Conservation (phyloP, 2,329 filamentous ascomycete genomes). For the Apiospora malaysiana region DNA sequence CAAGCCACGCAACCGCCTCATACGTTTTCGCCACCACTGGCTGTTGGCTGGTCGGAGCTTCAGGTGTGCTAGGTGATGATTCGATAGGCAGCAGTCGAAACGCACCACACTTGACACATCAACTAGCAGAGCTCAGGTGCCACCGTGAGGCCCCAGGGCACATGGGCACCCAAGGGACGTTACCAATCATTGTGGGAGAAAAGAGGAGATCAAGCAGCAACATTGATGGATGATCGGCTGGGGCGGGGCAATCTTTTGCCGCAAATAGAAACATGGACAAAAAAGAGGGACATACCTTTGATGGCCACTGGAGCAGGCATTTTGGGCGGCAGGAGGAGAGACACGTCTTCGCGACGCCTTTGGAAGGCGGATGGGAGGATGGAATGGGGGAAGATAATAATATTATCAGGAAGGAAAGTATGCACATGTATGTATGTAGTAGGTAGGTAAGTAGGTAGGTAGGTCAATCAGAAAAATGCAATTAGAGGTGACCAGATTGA, state of each 20-base stretch:
- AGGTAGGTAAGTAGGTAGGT: no score
- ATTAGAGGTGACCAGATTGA: background rate
- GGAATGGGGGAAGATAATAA: background rate
- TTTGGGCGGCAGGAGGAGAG: conserved; percentile 3
- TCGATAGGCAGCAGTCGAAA: conserved; percentile 16
- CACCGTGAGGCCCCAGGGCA: background rate
- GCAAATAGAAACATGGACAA: background rate
- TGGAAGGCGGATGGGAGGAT: background rate
- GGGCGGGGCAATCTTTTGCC: conserved; percentile 7
- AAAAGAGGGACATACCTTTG: conserved; percentile 1
- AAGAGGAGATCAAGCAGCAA: conserved; percentile 3
- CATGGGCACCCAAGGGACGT: background rate
- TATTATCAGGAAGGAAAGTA: background rate
- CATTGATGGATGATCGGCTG: background rate
- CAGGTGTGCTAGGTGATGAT: background rate
- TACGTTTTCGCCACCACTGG: conserved; percentile 17
- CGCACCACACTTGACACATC: conserved; percentile 8
- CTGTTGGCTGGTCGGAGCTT: conserved; percentile 5
- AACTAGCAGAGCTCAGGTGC: background rate
- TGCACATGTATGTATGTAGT: no score
- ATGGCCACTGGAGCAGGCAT: conserved; percentile 20
- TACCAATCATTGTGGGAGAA: conserved; percentile 15
- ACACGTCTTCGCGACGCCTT: background rate
- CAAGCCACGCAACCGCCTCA: background rate
- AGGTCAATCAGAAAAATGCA: background rate